Evolutionary conservation across 768 basidiomycete genomes (phyloP).

Genomic region (Termitomyces sp.): DNA sequence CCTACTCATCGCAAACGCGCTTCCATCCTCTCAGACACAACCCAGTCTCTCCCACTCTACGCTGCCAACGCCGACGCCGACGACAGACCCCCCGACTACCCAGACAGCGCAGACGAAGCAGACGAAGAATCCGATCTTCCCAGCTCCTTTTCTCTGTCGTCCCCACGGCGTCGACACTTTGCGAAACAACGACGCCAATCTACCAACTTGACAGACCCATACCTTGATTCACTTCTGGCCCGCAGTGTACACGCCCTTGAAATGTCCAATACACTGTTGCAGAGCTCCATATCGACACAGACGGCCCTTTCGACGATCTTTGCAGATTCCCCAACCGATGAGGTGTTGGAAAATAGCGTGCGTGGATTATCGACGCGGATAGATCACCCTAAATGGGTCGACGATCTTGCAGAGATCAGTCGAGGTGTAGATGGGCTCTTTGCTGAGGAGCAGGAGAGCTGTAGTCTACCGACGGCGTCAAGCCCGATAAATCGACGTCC

Average conservation of each 20-base stretch:
- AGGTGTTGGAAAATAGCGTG: slow-evolving; percentile 41
- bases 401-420: slow-evolving; percentile 62
- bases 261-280: slow-evolving; percentile 75
- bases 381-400: slow-evolving; percentile 53
- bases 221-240: slow-evolving; percentile 72
- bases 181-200: slow-evolving; percentile 14
- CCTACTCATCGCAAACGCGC: slow-evolving; percentile 39
- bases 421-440: slow-evolving; percentile 58
- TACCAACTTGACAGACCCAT: slow-evolving; percentile 36
- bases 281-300: slow-evolving; percentile 71
- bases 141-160: slow-evolving; percentile 24
- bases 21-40: slow-evolving; percentile 57
- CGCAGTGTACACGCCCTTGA: slow-evolving; percentile 83
- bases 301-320: slow-evolving; percentile 44
- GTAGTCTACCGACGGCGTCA: slow-evolving; percentile 36
- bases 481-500: slow-evolving; percentile 25
- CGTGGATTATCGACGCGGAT: slow-evolving; percentile 49
- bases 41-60: slow-evolving; percentile 58
- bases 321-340: slow-evolving; percentile 41
- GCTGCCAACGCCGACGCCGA: slow-evolving; percentile 35
- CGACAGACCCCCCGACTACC: slow-evolving; percentile 70
- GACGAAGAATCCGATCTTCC: slow-evolving; percentile 72
- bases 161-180: slow-evolving; percentile 26
- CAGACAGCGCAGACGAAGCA: slow-evolving; percentile 71
- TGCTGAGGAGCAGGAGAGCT: slow-evolving; percentile 29